A percentile compares a stretch with the other conserved stretches of the same genome.
Evolutionary conservation across 1,284 basidiomycete genomes (phyloP).

Genomic region (Ustilago cynodontis): DNA sequence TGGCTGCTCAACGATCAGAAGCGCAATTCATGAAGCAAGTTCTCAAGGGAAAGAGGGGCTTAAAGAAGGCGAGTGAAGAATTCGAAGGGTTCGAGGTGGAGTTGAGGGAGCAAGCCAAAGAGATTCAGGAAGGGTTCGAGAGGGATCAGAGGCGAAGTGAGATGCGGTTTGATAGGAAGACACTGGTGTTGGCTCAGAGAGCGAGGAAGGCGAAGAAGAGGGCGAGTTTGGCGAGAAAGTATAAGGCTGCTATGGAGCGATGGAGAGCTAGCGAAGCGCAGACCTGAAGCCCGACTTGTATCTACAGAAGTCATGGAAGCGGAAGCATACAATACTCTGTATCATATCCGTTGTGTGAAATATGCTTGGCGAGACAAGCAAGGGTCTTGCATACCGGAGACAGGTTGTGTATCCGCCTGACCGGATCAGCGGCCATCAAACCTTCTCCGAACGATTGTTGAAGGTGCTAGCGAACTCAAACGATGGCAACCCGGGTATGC

Average conservation of each 20-base stretch:
- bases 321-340: background rate
- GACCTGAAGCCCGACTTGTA: background rate
- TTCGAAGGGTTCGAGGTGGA: constrained; percentile 14
- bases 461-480: too few relatives aligned
- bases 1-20: constrained; percentile 22
- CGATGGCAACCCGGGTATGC: too few relatives aligned
- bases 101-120: constrained; percentile 8
- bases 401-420: background rate
- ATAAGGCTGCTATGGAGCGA: constrained; percentile 20
- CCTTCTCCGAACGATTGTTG: background rate
- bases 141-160: constrained; percentile 44
- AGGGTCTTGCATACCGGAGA: background rate
- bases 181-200: constrained; percentile 53
- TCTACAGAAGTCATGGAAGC: background rate
- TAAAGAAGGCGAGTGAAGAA: background rate
- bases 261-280: constrained; percentile 15
- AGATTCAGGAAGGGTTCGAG: constrained; percentile 37
- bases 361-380: constrained; percentile 13
- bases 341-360: background rate
- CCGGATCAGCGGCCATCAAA: background rate
- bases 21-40: constrained; percentile 1
- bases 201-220: constrained; percentile 49
- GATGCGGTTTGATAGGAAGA: constrained; percentile 55
- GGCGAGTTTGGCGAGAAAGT: constrained; percentile 25
- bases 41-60: constrained; percentile 2